Conservation (phyloP, 1,139 yeast genomes). For the Geotrichum australiense region DNA sequence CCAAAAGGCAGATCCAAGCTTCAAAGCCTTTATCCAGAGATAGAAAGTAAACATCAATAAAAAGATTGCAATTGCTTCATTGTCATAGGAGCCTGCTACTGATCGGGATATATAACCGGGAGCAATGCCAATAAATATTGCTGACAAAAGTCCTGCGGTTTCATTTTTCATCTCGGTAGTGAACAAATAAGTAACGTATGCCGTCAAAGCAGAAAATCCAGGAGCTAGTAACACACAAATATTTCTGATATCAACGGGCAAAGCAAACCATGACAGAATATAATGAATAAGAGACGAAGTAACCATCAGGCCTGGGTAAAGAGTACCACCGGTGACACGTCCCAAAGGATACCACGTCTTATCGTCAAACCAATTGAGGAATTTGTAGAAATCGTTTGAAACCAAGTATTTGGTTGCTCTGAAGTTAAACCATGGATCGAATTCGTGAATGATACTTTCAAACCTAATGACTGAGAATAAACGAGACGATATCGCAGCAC, state of each 20-base stretch:
- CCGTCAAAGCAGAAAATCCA: slow-evolving; percentile 90
- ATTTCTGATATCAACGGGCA: slow-evolving; percentile 92
- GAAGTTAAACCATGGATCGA: slow-evolving; percentile 98
- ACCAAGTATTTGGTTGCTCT: slow-evolving; percentile 91
- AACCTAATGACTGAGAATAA: slow-evolving; percentile 55
- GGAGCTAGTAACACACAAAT: slow-evolving; percentile 96
- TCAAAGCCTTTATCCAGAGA: slow-evolving; percentile 91
- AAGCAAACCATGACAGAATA: slow-evolving; percentile 50
- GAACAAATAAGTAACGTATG: slow-evolving; percentile 82
- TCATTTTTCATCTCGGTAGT: slow-evolving; percentile 87
- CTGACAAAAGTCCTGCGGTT: slow-evolving; percentile 86
- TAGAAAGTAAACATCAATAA: slow-evolving; percentile 91
- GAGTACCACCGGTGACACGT: slow-evolving; percentile 97
- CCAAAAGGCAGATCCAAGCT: slow-evolving; percentile 81
- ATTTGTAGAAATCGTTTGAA: slow-evolving; percentile 75
- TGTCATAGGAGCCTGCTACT: slow-evolving; percentile 98
- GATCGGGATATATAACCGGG: slow-evolving; percentile 98
- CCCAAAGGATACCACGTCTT: slow-evolving; percentile 99
- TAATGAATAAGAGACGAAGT: slow-evolving; percentile 89
- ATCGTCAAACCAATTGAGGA: slow-evolving; percentile 97
- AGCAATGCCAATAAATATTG: slow-evolving; percentile 93
- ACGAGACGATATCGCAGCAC: slow-evolving; percentile 88
- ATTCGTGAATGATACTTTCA: slow-evolving; percentile 96
- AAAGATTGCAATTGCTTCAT: slow-evolving; percentile 98
- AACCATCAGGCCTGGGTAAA: slow-evolving; percentile 98